Percentiles rank a stretch among this genome's conserved stretches.
These are phyloP conservation scores for Pichia sp. DNA, from an alignment of 1,139 yeast species.

Conservation along the genomic window DNA sequence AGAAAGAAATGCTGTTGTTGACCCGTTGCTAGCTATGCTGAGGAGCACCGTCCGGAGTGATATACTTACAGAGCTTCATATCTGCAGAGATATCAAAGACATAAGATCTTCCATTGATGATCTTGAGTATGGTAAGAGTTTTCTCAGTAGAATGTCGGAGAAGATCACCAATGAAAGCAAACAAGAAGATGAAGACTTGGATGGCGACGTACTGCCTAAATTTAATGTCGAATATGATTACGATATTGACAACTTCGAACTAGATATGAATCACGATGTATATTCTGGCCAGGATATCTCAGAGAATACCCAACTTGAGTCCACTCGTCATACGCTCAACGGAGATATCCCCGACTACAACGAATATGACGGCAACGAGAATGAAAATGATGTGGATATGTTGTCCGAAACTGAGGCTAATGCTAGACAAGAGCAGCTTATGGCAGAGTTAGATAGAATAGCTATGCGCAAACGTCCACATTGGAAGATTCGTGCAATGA, in stretches of 20 bases:
- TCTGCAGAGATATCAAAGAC: slow-evolving; percentile 7
- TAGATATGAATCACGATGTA: slow-evolving; percentile 13
- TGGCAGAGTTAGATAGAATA: slow-evolving; percentile 6
- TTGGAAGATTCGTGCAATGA: slow-evolving; percentile 10
- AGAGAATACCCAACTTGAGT: slow-evolving; percentile 15
- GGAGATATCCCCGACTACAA: too few species aligned
- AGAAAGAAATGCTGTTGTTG: neutral
- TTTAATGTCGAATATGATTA: slow-evolving; percentile 9
- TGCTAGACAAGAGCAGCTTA: slow-evolving; percentile 12
- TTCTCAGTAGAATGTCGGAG: slow-evolving; percentile 4
- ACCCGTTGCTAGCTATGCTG: neutral
- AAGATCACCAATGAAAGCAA: slow-evolving; percentile 4
- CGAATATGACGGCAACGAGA: neutral
- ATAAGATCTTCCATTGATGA: slow-evolving; percentile 7
- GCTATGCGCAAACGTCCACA: slow-evolving; percentile 1
- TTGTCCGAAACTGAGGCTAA: neutral
- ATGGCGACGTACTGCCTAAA: too few species aligned
- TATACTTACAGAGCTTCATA: neutral
- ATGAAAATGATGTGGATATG: neutral
- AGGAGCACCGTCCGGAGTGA: neutral
- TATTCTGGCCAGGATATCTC: too few species aligned
- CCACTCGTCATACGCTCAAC: too few species aligned
- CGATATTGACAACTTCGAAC: slow-evolving; percentile 14
- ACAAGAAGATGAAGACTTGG: neutral
- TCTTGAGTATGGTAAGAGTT: slow-evolving; percentile 8